Percentiles rank a stretch among this genome's conserved stretches.
Conservation (phyloP, 2,329 filamentous ascomycete species). For the Cadophora malorum region DNA sequence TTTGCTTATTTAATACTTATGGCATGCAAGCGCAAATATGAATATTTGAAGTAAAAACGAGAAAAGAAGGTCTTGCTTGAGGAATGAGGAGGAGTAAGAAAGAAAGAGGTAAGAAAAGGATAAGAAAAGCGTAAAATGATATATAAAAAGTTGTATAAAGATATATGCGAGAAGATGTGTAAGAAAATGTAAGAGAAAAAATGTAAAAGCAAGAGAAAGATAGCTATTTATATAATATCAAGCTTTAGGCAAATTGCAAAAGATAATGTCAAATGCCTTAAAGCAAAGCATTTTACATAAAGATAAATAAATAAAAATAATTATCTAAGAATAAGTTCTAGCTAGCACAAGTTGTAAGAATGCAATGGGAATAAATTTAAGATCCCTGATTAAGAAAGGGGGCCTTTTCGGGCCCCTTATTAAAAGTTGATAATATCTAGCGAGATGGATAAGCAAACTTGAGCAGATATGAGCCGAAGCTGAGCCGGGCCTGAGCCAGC, state of each 20-base stretch:
- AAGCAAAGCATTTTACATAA: neutral
- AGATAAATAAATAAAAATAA: neutral
- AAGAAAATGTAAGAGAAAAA: neutral
- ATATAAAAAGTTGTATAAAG: neutral
- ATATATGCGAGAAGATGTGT: neutral
- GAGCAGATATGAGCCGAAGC: neutral
- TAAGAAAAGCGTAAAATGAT: neutral
- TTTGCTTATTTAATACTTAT: neutral
- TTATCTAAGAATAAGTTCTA: neutral
- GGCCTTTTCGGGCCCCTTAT: neutral
- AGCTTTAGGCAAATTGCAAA: neutral
- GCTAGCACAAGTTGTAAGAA: neutral
- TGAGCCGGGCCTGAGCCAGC: neutral
- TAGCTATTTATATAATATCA: neutral
- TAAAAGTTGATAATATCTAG: neutral
- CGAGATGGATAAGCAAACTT: neutral
- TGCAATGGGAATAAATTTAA: neutral
- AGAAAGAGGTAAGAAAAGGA: neutral
- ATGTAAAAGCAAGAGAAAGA: neutral
- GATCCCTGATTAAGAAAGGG: neutral
- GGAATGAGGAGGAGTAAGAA: neutral
- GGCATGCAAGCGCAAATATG: neutral
- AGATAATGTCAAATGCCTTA: neutral
- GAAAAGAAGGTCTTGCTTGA: neutral
- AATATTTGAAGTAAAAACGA: neutral